Percentiles rank a stretch among this genome's conserved stretches.
Evolutionary conservation across 768 basidiomycete genomes (phyloP).

Genomic region (Termitomyces sp.): DNA sequence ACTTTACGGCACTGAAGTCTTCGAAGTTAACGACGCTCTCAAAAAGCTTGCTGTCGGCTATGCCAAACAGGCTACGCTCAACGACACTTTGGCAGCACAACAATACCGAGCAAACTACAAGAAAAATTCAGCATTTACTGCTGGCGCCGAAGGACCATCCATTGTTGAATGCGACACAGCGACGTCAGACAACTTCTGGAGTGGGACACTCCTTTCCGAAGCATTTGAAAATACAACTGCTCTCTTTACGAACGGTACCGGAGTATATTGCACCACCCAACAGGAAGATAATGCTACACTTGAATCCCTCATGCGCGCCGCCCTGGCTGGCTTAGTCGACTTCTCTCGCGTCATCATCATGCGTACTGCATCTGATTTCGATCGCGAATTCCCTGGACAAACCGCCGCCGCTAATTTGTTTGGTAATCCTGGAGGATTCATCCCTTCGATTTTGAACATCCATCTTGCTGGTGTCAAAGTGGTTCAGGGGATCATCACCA

Average conservation of each 20-base stretch:
- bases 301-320: conserved; percentile 9
- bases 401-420: conserved; percentile 6
- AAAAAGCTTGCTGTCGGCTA: conserved; percentile 7
- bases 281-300: conserved; percentile 11
- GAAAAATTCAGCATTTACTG: conserved; percentile 1
- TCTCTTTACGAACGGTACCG: conserved; percentile 10
- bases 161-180: conserved; percentile 10
- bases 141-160: conserved; percentile 4
- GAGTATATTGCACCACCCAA: conserved; percentile 10
- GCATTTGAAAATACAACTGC: conserved; percentile 10
- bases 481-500: conserved; percentile 4
- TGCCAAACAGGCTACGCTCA: conserved; percentile 7
- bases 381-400: conserved; percentile 9
- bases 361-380: conserved; percentile 12
- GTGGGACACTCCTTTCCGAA: conserved; percentile 9
- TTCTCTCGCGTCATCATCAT: conserved; percentile 13
- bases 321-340: conserved; percentile 5
- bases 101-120: conserved; percentile 4
- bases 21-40: conserved; percentile 10
- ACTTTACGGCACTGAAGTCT: conserved; percentile 11
- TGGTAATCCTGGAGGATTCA: conserved; percentile 7
- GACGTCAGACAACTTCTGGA: conserved; percentile 8
- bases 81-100: conserved; percentile 3
- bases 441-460: conserved; percentile 7
- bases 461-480: conserved; percentile 10